Evolutionary conservation across 352 stramenopile species (phyloP), one percentile per base, ranked within the genome.

Genomic region (Phytopythium montanum): DNA sequence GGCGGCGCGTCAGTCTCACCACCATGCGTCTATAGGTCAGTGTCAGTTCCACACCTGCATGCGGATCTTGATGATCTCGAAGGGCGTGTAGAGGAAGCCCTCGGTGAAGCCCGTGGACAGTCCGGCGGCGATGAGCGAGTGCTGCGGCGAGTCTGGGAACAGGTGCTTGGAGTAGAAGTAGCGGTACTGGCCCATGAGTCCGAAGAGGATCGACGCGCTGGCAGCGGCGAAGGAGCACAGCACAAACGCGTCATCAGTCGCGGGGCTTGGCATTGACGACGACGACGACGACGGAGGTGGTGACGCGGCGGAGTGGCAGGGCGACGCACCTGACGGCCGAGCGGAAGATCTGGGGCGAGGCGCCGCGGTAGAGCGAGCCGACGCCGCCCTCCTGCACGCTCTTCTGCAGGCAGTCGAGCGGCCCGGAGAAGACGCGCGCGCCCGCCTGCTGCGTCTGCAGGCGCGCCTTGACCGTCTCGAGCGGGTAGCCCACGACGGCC

Each of bases 51-150:
- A 23, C 34, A 69, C 66, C 73, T 81, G 77, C 80, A 90, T 88
- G 56, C 77, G 72, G 55, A 90, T 81, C 59, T 88, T 90, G 45
- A 87, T 85, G 36, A 88, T 76, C 64, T 90, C 80, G 58, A 90
- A 89, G 9, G 80, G 80, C 26, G 78, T 88, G 63, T 90, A 90
- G n/a, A 90, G 56, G 54, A 85, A 54, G 12, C 66, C 72, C 54
- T 90, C 80, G 1, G 79, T 87, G 39, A 90, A 70, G 1, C 80
- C 80, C 39, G 80, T 88, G 51, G 75, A 84, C 50, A 85, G 65
- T 34, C 75, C 73, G 1, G 77, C 76, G 12, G 76, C 75, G 41
- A 85, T 72, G 29, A 90, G 62, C 23, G 75, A 74, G 45, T 73
- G 67, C 59, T 75, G 62, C 14, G 79, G 76, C 49, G 86, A 75